Base-by-base conservation (phyloP, 2,329 filamentous ascomycete genomes). In the Lachnellula suecica region DNA sequence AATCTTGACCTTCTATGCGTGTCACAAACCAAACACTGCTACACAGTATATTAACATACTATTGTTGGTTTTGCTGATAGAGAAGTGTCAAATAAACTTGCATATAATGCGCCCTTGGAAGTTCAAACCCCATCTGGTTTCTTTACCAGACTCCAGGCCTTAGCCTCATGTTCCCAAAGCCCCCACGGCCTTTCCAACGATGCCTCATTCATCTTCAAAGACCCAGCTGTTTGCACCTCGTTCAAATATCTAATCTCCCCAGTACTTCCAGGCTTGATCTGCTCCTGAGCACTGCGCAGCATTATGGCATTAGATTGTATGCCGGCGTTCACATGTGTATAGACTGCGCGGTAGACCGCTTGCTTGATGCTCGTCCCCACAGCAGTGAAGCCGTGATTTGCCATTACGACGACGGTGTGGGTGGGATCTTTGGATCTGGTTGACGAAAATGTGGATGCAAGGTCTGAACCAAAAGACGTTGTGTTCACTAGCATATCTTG, bases 371-470 rank as follows among this genome's bases (percentile, higher is more conserved):
- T 66, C 0, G 57, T 54, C 1, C 67, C 74, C 6, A 69, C 52
- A 2, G 68, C 65, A 1, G 74, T 74, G 57, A 72, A 75, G 2
- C 75, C 75, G 53, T n/a, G n/a, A n/a, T n/a, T n/a, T n/a, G n/a
- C n/a, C n/a, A n/a, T n/a, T n/a, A n/a, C n/a, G 29, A 31, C 29
- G 15, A 31, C 29, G 15, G 29, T 31, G 15, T 31, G 29, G 8
- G 8, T 15, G 15, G 29, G 29, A 31, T 31, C n/a, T n/a, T n/a
- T n/a, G n/a, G n/a, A n/a, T 9, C 34, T 61, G 9, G 57, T 59
- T 4, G 52, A 54, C 9, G 63, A 58, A 49, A 74, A 75, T 3
- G 42, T 53, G 3, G 54, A 47, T 8, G 72, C 71, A 7, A 76
- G 64, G 6, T 64, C 60, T 17, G 59, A 54, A 7, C 70, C 72